Evolutionary conservation across 768 basidiomycete genomes (phyloP), one percentile per base, ranked within the genome.

Genomic region (Pholiota molesta): DNA sequence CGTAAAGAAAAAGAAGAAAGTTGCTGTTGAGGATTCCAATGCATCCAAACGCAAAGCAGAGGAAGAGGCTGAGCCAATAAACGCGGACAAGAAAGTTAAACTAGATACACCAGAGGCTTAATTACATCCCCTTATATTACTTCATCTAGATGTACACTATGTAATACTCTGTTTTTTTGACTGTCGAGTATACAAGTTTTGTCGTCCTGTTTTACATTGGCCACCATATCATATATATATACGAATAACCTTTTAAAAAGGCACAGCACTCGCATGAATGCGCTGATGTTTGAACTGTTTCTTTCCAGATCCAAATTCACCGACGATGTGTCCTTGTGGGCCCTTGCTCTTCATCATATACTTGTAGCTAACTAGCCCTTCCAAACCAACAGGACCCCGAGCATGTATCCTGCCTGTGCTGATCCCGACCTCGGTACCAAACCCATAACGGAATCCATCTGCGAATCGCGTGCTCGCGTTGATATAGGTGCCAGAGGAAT

Each of bases 351-450:
- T 80, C 77, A 99, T 76, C 80, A 95, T 87, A 75, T 98, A 99
- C 78, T 99, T 99, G 82, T 99, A 99, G 61, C 89, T 97, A 42
- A 95, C 91, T 65, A 97, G 79, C 1, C 95, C 95, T 66, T 98
- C 94, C 56, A 98, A 80, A 0, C 97, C 97, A 1, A 99, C 97
- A 0, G 97, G 97, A 3, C 97, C 97, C 44, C 97, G 83, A 16
- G 97, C 96, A 71, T 99, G 97, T 59, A 97, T 97, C 71, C 92
- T 88, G 0, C 97, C 96, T 0, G 97, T 99, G 73, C 91, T 92
- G 69, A 99, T 97, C 9, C 97, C 97, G 0, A 99, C 97, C 75
- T 99, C 97, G 5, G 97, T 96, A 2, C 97, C 97, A 66, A 97
- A 95, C 0, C 97, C 97, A 72, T 95, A 99, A 62, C 97, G 78